Evolutionary conservation across 176 grass and related monocot genomes (phyloP).

Genomic region (Panicum miliaceum): DNA sequence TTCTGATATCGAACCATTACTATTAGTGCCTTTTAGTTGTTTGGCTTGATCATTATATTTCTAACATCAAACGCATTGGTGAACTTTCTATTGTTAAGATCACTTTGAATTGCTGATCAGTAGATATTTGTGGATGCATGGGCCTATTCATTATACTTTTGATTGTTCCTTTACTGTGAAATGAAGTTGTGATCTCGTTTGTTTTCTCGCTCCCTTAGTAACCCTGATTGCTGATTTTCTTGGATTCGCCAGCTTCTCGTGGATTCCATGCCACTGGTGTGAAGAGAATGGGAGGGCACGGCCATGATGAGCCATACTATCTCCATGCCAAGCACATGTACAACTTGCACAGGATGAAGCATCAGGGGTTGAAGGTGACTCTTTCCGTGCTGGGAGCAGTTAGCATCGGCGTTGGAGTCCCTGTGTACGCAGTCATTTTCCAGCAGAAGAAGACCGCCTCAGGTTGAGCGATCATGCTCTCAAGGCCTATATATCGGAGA

Average conservation of each 20-base stretch:
- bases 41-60: slow-evolving; percentile 7
- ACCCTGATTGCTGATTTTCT: slow-evolving; percentile 2
- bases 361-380: slow-evolving; percentile 64
- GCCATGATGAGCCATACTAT: slow-evolving; percentile 68
- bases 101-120: not conserved
- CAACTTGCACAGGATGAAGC: slow-evolving; percentile 89
- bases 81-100: not conserved
- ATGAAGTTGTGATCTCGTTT: not conserved
- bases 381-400: slow-evolving; percentile 55
- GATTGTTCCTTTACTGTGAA: not conserved
- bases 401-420: slow-evolving; percentile 68
- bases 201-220: not conserved
- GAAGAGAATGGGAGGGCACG: slow-evolving; percentile 84
- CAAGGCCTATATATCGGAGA: slow-evolving; percentile 19
- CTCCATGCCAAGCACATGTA: slow-evolving; percentile 98
- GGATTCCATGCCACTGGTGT: slow-evolving; percentile 73
- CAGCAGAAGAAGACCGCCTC: slow-evolving; percentile 84
- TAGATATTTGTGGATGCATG: not conserved
- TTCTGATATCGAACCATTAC: not conserved
- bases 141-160: not conserved
- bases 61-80: not conserved
- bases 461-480: slow-evolving; percentile 45
- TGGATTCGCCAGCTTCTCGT: slow-evolving; percentile 55
- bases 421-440: slow-evolving; percentile 70
- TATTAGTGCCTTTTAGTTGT: not conserved